Conservation (phyloP, 768 basidiomycete genomes). For the Rhizopogon roseolus region DNA sequence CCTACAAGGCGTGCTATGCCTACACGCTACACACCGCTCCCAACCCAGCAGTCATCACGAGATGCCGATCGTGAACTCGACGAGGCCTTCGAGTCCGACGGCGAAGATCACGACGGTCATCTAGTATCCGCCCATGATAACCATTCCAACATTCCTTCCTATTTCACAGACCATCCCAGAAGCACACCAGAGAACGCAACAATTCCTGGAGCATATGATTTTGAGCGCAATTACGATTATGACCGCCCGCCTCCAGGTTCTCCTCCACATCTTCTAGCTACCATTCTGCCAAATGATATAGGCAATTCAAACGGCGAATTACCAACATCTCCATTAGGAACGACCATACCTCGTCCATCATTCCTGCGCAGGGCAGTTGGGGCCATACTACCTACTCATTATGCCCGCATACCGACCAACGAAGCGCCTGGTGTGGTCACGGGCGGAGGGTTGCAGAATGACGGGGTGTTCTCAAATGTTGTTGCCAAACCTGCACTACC, state of each 20-base stretch:
- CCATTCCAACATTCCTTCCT: conserved; percentile 11
- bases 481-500: conserved; percentile 73
- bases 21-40: conserved; percentile 48
- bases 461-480: conserved; percentile 95
- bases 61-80: conserved; percentile 60
- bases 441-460: conserved; percentile 79
- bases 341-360: conserved; percentile 35
- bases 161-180: conserved; percentile 13
- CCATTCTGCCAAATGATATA: conserved; percentile 59
- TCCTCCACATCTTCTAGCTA: conserved; percentile 55
- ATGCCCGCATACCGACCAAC: conserved; percentile 45
- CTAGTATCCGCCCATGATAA: conserved; percentile 35
- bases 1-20: conserved; percentile 30
- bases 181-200: conserved; percentile 1
- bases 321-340: conserved; percentile 41
- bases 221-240: conserved; percentile 74
- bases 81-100: conserved; percentile 68
- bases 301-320: conserved; percentile 72
- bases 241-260: conserved; percentile 73
- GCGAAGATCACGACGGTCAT: conserved; percentile 30
- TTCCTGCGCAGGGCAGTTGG: conserved; percentile 55
- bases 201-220: conserved; percentile 58
- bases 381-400: conserved; percentile 62
- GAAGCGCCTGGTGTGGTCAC: conserved; percentile 24
- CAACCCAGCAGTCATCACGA: conserved; percentile 41